phyloP scores from a whole-genome alignment of 106 monocot genomes.

The Dendrobium chrysotoxum region DNA sequence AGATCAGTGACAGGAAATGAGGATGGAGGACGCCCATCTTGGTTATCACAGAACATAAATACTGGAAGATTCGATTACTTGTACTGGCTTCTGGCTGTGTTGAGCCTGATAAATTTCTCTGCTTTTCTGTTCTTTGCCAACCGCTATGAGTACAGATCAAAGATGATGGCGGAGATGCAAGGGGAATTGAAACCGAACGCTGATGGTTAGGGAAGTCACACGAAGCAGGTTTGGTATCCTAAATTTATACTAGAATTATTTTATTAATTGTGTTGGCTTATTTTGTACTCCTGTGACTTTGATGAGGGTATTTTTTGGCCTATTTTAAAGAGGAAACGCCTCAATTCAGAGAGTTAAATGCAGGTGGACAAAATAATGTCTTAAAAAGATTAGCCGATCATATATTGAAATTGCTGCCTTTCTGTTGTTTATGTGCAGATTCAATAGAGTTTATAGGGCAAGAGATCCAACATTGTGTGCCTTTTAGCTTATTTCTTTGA shows the following conservation, averaged over 20 bases:
- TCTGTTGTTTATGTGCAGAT: too few relatives aligned
- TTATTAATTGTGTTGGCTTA: background rate
- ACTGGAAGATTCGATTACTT: constrained; percentile 73
- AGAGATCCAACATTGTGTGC: too few relatives aligned
- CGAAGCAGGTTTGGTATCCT: background rate
- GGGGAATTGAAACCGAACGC: background rate
- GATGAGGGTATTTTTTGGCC: too few relatives aligned
- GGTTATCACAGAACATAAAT: constrained; percentile 93
- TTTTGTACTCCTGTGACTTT: too few relatives aligned
- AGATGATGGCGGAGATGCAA: constrained; percentile 11
- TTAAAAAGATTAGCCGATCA: too few relatives aligned
- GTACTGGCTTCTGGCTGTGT: constrained; percentile 67
- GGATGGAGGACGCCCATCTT: constrained; percentile 43
- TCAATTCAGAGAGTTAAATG: too few relatives aligned
- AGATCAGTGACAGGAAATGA: constrained; percentile 62
- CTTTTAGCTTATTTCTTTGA: too few relatives aligned
- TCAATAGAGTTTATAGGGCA: too few relatives aligned
- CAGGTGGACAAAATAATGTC: too few relatives aligned
- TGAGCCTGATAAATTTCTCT: constrained; percentile 63
- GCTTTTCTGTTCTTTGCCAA: constrained; percentile 57
- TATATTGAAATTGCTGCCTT: too few relatives aligned
- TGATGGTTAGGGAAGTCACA: background rate
- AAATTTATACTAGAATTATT: background rate
- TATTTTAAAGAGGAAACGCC: too few relatives aligned
- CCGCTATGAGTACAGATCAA: constrained; percentile 61